phyloP scores from a whole-genome alignment of 2,329 filamentous ascomycete genomes.

The Colletotrichum lini region DNA sequence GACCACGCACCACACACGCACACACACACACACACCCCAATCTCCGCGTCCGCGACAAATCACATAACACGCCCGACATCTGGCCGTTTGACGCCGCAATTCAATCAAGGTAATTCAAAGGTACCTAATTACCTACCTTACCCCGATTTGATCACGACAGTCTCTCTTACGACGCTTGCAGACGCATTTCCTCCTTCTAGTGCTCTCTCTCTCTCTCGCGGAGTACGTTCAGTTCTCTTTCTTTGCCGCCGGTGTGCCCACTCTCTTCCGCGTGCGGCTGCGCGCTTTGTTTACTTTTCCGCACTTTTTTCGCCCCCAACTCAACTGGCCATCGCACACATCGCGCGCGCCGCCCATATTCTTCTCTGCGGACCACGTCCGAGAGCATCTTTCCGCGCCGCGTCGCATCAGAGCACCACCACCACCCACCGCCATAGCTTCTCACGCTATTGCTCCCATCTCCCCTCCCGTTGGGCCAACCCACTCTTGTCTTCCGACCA shows the following conservation, averaged over 20 bases:
- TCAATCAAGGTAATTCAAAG: not conserved
- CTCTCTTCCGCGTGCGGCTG: not conserved
- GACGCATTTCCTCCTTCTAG: too few species aligned
- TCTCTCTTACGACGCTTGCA: not conserved
- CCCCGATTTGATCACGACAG: too few species aligned
- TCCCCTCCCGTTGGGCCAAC: not conserved
- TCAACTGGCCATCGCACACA: not conserved
- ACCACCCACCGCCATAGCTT: slow-evolving; percentile 29
- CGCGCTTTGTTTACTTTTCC: slow-evolving; percentile 22
- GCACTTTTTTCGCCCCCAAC: not conserved
- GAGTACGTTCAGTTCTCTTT: not conserved
- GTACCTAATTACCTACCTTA: too few species aligned
- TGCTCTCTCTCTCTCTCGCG: not conserved
- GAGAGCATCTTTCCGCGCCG: not conserved
- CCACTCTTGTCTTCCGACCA: not conserved
- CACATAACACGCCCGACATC: slow-evolving; percentile 1
- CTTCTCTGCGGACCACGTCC: not conserved
- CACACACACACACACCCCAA: not conserved
- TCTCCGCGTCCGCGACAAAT: slow-evolving; percentile 12
- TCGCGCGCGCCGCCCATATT: slow-evolving; percentile 5
- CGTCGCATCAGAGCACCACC: slow-evolving; percentile 7
- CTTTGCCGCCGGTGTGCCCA: not conserved
- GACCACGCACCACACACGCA: not conserved
- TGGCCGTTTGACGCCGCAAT: not conserved
- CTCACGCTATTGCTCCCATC: slow-evolving; percentile 8